Evolutionary conservation across 257 asterid species (phyloP), one percentile per base, ranked within the genome.

Genomic region (Gardenia jasminoides): DNA sequence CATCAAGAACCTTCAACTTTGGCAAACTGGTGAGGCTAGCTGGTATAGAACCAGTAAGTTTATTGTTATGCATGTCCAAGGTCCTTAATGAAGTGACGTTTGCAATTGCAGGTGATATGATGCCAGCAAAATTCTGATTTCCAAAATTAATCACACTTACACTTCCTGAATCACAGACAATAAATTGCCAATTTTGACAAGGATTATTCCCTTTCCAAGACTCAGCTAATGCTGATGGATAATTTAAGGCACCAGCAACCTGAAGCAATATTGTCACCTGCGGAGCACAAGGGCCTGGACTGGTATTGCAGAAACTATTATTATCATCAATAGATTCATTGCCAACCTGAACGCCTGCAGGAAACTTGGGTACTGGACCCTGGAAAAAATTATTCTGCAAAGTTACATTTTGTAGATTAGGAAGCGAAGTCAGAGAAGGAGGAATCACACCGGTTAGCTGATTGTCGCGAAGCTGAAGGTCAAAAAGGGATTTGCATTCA

Each of bases 201-300:
- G 99, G 89, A 72, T 92, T 65, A 26, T 93, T 92, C 76, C 97
- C 98, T 15, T 74, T 80, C 99, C 99, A 92, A 52, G 92, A 83
- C 31, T 88, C 83, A 0, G 97, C 96, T 71, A 95, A 70, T 4
- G 68, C 71, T 73, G 71, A 17, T 1, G 99, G 99, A 76, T 89
- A 93, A 13, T 88, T 87, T 80, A 93, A 82, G 0, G 82, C 85
- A 2, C 81, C 85, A 15, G 88, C 98, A 46, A 78, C 80, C 26
- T 87, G 84, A 2, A 95, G 93, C 87, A 95, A 79, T n/a, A 70
- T 52, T 11, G 85, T 86, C 20, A 95, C 98, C 83, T 86, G 97
- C 5, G 91, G 88, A 77, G 83, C 90, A 77, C 99, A 95, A 0
- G 92, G 91, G 24, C 93, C 92, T 0, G 97, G 96, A 15, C 59